Evolutionary conservation across 116 monocot genomes (phyloP), one percentile per base, ranked within the genome.

Genomic region (Papilionanthe hybrid): DNA sequence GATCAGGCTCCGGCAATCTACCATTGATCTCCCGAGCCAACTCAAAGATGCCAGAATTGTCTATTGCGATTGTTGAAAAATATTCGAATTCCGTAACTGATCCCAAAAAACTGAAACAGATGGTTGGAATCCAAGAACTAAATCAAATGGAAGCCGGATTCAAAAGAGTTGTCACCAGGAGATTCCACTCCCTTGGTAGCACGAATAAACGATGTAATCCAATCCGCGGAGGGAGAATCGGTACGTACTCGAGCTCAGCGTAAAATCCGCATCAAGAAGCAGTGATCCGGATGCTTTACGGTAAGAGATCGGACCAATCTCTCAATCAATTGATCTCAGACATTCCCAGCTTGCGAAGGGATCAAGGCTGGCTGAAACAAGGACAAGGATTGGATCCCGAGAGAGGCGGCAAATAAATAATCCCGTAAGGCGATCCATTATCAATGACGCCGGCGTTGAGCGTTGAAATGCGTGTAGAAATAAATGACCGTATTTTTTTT

Each of bases 1-100:
- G 79, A 96, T 96, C 85, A 96, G 76, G 75, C 94, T 92, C 55
- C 96, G 92, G 88, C 96, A 96, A 68, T 96, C 96, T 0, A 91
- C 93, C 89, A 96, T 89, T 23, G 87, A 42, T 32, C 15, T n/a
- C 23, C 25, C 25, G 25, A 65, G 65, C 25, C 72, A 53, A 41
- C 42, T 15, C 41, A 42, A 72, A 0, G 1, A 32, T 42, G 71
- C 71, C 71, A 37, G 37, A 71, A 71, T 71, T 37, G 71, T 28
- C 30, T 32, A 71, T 18, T 15, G 71, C 27, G 18, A 71, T 17
- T 6, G 71, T 71, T 18, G 37, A 37, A 25, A n/a, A 22, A 71
- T 71, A 17, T 69, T 69, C 30, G 32, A 1, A 69, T 69, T 32
- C 32, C 69, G 69, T 32, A 66, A 5, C 69, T 32, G 69, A 69